Base-by-base conservation (phyloP, 2,329 filamentous ascomycete species). In the Karstenula rhodostoma region DNA sequence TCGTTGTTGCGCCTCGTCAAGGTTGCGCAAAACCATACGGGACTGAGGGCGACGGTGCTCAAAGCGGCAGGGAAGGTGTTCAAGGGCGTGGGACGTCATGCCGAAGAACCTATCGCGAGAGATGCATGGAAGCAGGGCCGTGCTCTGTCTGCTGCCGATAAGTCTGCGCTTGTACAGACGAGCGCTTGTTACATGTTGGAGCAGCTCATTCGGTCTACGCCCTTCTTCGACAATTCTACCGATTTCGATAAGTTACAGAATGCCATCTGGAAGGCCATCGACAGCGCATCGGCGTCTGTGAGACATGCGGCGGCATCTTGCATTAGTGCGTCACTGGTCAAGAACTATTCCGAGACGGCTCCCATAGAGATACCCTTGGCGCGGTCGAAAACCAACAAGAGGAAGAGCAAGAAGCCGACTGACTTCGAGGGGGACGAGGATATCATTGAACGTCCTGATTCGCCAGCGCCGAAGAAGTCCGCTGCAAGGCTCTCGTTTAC, bases 51-150 rank as follows among this genome's bases (percentile, higher is more conserved):
- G 17, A 89, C 92, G 19, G 84, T 93, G 23, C 92, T 96, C 72
- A 86, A 83, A 47, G 87, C 93, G 0, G 79, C 97, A 51, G 88
- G 87, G 44, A 94, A 93, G 79, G 86, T 97, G 43, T 84, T 90
- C 27, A 85, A 84, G 60, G 94, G 94, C 77, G 87, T 97, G 29
- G 86, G 87, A 57, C 83, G 84, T 5, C 93, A 92, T 61, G 84
- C 94, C 70, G 95, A 99, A 69, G 95, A 99, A 77, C 83, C 82
- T 57, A 84, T 94, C 40, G 91, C 91, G n/a, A 88, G 93, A 72
- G 94, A 97, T 75, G 87, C 96, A 17, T 98, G 93, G 93, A 99
- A 97, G 78, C 91, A 94, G 75, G 90, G 89, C 27, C 89, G 95
- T 64, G 92, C 85, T 77, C 86, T 90, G 67, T 90, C 90, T 29